These are phyloP conservation scores for Ramaria rubella DNA, from an alignment of 768 basidiomycete species.

Conservation along the genomic window DNA sequence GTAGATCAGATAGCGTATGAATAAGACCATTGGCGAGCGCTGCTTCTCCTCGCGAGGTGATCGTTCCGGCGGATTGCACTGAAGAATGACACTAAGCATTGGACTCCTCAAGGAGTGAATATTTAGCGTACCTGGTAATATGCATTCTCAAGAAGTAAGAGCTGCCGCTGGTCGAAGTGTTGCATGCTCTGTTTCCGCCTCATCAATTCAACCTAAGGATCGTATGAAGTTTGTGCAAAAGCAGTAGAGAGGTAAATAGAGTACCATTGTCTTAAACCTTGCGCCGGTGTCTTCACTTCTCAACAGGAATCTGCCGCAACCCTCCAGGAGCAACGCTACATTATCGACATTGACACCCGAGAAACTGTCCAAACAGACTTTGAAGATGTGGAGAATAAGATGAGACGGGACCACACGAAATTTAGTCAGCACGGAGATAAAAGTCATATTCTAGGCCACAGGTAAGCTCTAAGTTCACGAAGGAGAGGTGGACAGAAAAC, in stretches of 20 bases:
- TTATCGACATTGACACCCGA: conserved; percentile 91
- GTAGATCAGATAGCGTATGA: conserved; percentile 91
- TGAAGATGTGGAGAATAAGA: conserved; percentile 90
- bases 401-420: conserved; percentile 88
- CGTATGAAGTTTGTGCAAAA: not conserved
- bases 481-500: conserved; percentile 30
- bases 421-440: conserved; percentile 90
- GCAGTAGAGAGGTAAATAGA: not conserved
- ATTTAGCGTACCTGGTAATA: conserved; percentile 75
- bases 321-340: conserved; percentile 83
- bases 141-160: conserved; percentile 89
- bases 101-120: not conserved
- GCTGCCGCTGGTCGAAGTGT: conserved; percentile 87
- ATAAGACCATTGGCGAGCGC: conserved; percentile 81
- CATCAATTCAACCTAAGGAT: conserved; percentile 79
- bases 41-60: conserved; percentile 80
- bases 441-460: conserved; percentile 68
- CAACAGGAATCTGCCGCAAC: conserved; percentile 87
- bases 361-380: conserved; percentile 95
- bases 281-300: conserved; percentile 82
- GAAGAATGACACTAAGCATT: not conserved
- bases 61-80: conserved; percentile 98
- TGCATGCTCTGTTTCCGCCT: conserved; percentile 88
- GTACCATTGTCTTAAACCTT: conserved; percentile 84
- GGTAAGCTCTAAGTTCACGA: not conserved